Percentiles rank a stretch among this genome's conserved stretches.
phyloP scores from a whole-genome alignment of 2,329 filamentous ascomycete genomes.

The Aspergillus ustus region DNA sequence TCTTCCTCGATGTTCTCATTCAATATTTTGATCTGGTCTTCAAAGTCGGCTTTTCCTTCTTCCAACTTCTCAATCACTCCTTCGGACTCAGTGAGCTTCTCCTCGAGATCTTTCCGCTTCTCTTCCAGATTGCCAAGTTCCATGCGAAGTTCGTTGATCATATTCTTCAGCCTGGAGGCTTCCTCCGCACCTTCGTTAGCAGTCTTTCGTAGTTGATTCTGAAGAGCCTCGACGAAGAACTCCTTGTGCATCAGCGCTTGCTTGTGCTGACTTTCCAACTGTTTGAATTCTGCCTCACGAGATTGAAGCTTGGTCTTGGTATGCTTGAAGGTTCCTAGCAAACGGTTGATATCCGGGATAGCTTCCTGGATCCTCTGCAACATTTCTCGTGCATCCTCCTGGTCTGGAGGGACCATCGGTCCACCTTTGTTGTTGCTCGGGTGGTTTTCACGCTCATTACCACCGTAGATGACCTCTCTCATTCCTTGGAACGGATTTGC shows the following conservation, averaged over 20 bases:
- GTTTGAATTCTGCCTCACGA: conserved; percentile 55
- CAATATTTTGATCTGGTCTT: conserved; percentile 44
- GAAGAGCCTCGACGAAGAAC: conserved; percentile 57
- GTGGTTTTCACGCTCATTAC: conserved; percentile 24
- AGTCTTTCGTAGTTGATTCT: conserved; percentile 54
- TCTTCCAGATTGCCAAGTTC: conserved; percentile 57
- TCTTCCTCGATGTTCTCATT: conserved; percentile 46
- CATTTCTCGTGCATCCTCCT: conserved; percentile 45
- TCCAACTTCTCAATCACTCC: conserved; percentile 52
- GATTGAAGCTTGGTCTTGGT: conserved; percentile 55
- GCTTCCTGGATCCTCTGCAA: conserved; percentile 51
- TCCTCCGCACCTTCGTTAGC: conserved; percentile 57
- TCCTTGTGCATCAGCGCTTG: conserved; percentile 58
- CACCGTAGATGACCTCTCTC: conserved; percentile 30
- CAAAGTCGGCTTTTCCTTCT: conserved; percentile 49
- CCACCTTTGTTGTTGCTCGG: conserved; percentile 32
- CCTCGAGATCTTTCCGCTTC: conserved; percentile 56
- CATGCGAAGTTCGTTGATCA: conserved; percentile 54
- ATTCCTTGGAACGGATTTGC: conserved; percentile 37
- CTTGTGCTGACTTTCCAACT: conserved; percentile 55
- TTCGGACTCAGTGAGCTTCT: conserved; percentile 50
- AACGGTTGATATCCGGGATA: conserved; percentile 52
- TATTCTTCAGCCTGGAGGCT: conserved; percentile 46
- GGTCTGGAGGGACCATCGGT: conserved; percentile 34
- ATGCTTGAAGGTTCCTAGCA: conserved; percentile 54